These are phyloP conservation scores for Dalbergia cultrata DNA, from an alignment of 306 rosid genomes.

Conservation along the genomic window DNA sequence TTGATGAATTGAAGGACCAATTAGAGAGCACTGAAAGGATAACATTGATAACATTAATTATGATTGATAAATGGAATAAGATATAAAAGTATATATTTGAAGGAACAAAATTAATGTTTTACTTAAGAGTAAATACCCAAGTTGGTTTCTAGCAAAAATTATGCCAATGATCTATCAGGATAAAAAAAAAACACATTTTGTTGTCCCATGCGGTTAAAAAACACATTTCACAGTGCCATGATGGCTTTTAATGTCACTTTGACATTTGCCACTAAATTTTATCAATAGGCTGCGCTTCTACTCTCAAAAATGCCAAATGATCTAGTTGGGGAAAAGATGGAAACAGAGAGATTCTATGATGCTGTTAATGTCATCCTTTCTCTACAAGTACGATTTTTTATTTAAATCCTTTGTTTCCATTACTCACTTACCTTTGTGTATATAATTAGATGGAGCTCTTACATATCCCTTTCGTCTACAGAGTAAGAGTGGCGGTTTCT, in stretches of 20 bases:
- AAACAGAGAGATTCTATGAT: slow-evolving; percentile 53
- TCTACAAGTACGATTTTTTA: slow-evolving; percentile 51
- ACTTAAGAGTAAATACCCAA: too few relatives aligned
- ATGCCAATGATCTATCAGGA: too few relatives aligned
- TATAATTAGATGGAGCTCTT: not conserved
- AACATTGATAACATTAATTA: too few relatives aligned
- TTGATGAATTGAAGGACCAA: too few relatives aligned
- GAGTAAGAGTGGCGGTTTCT: slow-evolving; percentile 69
- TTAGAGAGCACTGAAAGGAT: too few relatives aligned
- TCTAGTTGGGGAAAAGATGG: slow-evolving; percentile 55
- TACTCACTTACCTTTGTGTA: not conserved
- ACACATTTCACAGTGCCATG: too few relatives aligned
- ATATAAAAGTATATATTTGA: too few relatives aligned
- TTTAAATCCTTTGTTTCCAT: not conserved
- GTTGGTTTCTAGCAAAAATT: too few relatives aligned
- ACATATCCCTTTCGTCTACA: slow-evolving; percentile 27
- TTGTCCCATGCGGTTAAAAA: too few relatives aligned
- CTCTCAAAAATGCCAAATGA: slow-evolving; percentile 58
- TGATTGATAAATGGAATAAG: too few relatives aligned
- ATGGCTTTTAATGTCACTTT: not conserved
- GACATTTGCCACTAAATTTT: slow-evolving; percentile 1
- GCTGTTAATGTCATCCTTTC: slow-evolving; percentile 73
- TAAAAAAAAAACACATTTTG: too few relatives aligned
- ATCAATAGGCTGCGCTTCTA: slow-evolving; percentile 57
- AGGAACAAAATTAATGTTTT: not conserved